A percentile compares a stretch with the other conserved stretches of the same genome.
These are phyloP conservation scores for Catenaria anguillulae DNA, from an alignment of 371 early-diverging fungal genomes.

Conservation along the genomic window DNA sequence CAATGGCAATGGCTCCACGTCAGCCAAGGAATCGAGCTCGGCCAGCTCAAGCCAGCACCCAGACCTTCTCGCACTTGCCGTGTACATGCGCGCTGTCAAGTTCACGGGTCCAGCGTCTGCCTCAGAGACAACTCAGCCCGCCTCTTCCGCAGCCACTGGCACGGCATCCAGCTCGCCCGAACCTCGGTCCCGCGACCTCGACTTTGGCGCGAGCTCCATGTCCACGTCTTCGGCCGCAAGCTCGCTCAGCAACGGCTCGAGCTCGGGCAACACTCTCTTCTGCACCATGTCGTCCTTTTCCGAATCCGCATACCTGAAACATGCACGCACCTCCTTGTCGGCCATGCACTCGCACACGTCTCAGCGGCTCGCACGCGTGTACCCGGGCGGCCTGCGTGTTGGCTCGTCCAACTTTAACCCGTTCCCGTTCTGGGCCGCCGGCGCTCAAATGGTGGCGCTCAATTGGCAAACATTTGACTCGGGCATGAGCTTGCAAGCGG, in stretches of 20 bases:
- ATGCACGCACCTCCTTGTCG: constrained; percentile 17
- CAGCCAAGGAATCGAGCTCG: no score
- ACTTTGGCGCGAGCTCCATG: no score
- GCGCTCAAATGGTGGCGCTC: constrained; percentile 67
- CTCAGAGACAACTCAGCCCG: no score
- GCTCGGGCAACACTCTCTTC: background rate
- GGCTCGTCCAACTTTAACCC: constrained; percentile 64
- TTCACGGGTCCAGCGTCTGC: background rate
- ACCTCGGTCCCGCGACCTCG: no score
- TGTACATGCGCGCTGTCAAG: constrained; percentile 4
- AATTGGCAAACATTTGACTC: constrained; percentile 53
- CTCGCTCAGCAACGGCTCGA: no score
- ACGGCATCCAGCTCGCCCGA: no score
- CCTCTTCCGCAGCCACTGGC: no score
- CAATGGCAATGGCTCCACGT: no score
- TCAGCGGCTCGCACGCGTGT: constrained; percentile 44
- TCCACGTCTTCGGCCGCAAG: no score
- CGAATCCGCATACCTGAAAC: constrained; percentile 30
- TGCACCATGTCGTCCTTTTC: constrained; percentile 44
- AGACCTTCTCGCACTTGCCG: background rate
- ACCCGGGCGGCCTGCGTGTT: constrained; percentile 55
- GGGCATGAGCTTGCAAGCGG: constrained; percentile 55
- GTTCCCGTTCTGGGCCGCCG: constrained; percentile 51
- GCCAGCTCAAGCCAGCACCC: background rate
- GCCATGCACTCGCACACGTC: constrained; percentile 35